Percentiles rank a stretch among this genome's conserved stretches.
These are phyloP conservation scores for Henckelia pumila DNA, from an alignment of 257 asterid genomes.

Conservation along the genomic window DNA sequence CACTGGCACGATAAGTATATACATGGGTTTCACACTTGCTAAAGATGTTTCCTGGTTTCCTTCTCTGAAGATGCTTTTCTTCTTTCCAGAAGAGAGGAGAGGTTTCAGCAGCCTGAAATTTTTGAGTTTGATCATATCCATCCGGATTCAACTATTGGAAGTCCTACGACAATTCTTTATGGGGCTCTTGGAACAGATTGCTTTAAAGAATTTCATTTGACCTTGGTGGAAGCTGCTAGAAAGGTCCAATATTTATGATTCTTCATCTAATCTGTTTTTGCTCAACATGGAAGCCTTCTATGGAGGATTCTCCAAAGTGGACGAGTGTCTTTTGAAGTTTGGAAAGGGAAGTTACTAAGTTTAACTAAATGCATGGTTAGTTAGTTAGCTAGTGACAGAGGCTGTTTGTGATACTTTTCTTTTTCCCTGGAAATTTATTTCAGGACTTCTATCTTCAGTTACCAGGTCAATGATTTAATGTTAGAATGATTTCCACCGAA, in stretches of 20 bases:
- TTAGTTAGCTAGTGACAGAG: conserved; percentile 3
- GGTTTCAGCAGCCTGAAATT: conserved; percentile 88
- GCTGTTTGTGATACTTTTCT: too few relatives aligned
- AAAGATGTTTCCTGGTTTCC: conserved; percentile 23
- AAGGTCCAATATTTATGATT: conserved; percentile 43
- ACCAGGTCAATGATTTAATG: neutral
- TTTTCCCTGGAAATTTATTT: conserved; percentile 6
- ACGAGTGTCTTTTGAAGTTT: conserved; percentile 7
- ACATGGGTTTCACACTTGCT: conserved; percentile 7
- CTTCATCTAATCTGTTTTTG: conserved; percentile 21
- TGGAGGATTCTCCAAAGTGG: conserved; percentile 14
- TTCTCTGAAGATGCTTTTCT: conserved; percentile 21
- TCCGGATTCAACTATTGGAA: conserved; percentile 72
- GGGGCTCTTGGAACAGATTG: conserved; percentile 93
- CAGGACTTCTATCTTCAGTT: neutral
- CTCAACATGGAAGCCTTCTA: conserved; percentile 15
- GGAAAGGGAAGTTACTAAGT: conserved; percentile 3
- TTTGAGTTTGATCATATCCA: conserved; percentile 95
- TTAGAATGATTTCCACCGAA: too few relatives aligned
- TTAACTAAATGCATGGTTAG: conserved; percentile 11
- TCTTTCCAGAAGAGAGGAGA: conserved; percentile 52
- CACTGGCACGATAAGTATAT: neutral
- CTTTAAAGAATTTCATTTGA: conserved; percentile 74
- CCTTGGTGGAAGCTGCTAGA: conserved; percentile 67
- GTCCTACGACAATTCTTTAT: conserved; percentile 66